These are phyloP conservation scores for Chloris gayana DNA, from an alignment of 176 grass and related monocot species.

Conservation along the genomic window DNA sequence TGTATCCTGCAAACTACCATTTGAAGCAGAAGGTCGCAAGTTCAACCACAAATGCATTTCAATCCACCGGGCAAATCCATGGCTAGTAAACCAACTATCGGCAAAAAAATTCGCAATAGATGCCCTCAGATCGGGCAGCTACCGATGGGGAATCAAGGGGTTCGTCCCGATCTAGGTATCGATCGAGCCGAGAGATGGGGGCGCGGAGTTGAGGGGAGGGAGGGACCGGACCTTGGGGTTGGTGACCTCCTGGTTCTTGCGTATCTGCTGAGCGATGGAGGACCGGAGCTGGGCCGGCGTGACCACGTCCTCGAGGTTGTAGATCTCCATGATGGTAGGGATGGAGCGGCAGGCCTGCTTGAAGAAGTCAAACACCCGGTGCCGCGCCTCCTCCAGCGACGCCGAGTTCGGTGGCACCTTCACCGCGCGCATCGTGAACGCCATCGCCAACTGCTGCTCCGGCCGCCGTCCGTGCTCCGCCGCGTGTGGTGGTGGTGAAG, in stretches of 20 bases:
- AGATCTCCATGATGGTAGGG: conserved; percentile 84
- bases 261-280: conserved; percentile 71
- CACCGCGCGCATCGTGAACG: conserved; percentile 71
- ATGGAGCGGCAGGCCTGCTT: conserved; percentile 83
- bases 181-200: conserved; percentile 4
- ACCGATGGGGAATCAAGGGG: not conserved
- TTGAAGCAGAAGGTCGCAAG: not conserved
- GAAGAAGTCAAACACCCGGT: conserved; percentile 89
- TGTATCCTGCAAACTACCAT: not conserved
- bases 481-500: not conserved
- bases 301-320: conserved; percentile 86
- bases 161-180: not conserved
- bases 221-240: conserved; percentile 57
- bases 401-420: conserved; percentile 86
- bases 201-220: not conserved
- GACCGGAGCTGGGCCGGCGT: conserved; percentile 80
- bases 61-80: not conserved
- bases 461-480: not conserved
- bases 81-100: not conserved
- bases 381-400: conserved; percentile 73
- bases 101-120: not conserved
- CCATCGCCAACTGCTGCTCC: conserved; percentile 37
- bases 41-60: not conserved
- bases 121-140: not conserved
- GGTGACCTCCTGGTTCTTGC: conserved; percentile 69